Evolutionary conservation across 75 land plant species (phyloP), one percentile per base, ranked within the genome.

Genomic region (Adiantum capillusveneris): DNA sequence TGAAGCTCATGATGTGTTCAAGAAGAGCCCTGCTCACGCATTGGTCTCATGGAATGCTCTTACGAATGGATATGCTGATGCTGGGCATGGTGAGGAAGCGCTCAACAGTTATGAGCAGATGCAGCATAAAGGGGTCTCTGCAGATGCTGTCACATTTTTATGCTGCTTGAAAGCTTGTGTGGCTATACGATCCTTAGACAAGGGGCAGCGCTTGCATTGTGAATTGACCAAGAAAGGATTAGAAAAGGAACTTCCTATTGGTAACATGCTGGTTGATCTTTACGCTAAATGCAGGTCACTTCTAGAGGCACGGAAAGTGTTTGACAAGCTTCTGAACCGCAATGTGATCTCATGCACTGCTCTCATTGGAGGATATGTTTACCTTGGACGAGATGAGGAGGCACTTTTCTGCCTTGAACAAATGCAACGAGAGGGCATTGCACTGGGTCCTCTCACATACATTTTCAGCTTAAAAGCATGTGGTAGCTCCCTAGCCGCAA

Each of bases 231-330:
- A 61, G 27, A 61, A 21, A 12, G 63, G 63, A 25, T 61, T 44
- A 11, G 28, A 61, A 42, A 21, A 19, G 44, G 63, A 61, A 25
- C 22, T 21, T n/a, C 78, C 60, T 50, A 53, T 78, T 9, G 2
- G 41, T 75, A 84, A 84, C 65, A 68, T 62, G 25, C 29, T 84
- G 34, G 39, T 84, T 29, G 72, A 81, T 49, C n/a, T 43, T 26
- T 66, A 59, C 25, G 48, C 45, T 21, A 66, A 48, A 46, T 59
- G 69, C 42, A 64, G 69, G 29, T 20, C 48, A 25, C 64, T 59
- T 31, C 31, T 42, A n/a, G 64, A 66, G 25, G 66, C 65, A 24
- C 43, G 66, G 16, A 37, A 59, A 26, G 65, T 66, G 49, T 66
- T 66, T 30, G 27, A 28, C 11, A 31, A 25, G 34, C 29, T 19